These are phyloP conservation scores for Xylariaceae sp. DNA, from an alignment of 2,329 filamentous ascomycete species.

Conservation along the genomic window DNA sequence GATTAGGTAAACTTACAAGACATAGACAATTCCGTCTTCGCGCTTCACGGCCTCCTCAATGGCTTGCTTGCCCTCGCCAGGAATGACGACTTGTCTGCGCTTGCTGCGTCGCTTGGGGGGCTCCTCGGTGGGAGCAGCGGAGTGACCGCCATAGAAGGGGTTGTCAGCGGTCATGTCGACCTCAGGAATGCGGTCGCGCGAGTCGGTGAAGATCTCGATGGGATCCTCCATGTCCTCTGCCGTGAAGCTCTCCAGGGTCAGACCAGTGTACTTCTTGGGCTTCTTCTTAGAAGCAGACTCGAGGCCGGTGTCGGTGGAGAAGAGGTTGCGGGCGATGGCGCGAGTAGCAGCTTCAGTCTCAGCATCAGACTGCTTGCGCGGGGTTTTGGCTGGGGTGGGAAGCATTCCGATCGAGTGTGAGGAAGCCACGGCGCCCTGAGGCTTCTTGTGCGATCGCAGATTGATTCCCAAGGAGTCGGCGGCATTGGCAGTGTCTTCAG, in stretches of 20 bases:
- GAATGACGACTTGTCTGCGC: conserved; percentile 45
- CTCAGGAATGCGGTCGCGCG: conserved; percentile 68
- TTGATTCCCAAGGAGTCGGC: conserved; percentile 33
- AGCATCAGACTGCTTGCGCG: conserved; percentile 51
- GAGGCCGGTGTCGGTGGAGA: conserved; percentile 50
- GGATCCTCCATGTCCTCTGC: conserved; percentile 47
- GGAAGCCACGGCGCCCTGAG: conserved; percentile 19
- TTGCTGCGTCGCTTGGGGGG: conserved; percentile 45
- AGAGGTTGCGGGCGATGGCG: conserved; percentile 53
- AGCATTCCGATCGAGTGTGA: conserved; percentile 48
- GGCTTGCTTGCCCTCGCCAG: conserved; percentile 49
- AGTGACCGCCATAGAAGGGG: conserved; percentile 55
- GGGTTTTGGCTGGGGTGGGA: conserved; percentile 73
- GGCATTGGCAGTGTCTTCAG: conserved; percentile 35
- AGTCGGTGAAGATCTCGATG: conserved; percentile 73
- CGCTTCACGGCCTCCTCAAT: conserved; percentile 57
- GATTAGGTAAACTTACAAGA: conserved; percentile 56
- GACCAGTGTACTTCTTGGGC: conserved; percentile 48
- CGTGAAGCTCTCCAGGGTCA: conserved; percentile 50
- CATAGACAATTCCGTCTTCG: conserved; percentile 66
- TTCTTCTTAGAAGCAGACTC: conserved; percentile 53
- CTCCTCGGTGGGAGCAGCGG: conserved; percentile 29
- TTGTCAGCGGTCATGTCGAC: conserved; percentile 60
- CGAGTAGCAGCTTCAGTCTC: conserved; percentile 44
- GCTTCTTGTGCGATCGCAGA: conserved; percentile 20